These are phyloP conservation scores for Suillus tomentosus DNA, from an alignment of 768 basidiomycete genomes.

Conservation along the genomic window DNA sequence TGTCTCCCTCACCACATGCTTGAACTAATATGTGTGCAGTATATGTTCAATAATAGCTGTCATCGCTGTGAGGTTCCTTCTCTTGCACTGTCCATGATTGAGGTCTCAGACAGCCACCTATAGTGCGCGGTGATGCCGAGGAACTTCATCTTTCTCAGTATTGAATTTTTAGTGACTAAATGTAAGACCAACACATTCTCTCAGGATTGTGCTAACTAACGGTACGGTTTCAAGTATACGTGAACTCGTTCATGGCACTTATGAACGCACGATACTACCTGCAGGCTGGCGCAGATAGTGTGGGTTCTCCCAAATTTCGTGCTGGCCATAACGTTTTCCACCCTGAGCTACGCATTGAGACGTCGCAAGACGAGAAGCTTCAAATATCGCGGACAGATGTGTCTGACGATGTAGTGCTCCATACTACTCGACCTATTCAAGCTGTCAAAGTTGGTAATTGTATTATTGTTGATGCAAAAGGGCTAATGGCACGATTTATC, in stretches of 20 bases:
- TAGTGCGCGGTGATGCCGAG: neutral
- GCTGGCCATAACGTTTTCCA: neutral
- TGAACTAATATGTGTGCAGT: neutral
- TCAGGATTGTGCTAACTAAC: neutral
- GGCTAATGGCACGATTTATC: neutral
- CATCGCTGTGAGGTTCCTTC: neutral
- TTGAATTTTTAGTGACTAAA: neutral
- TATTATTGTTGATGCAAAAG: neutral
- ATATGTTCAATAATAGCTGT: neutral
- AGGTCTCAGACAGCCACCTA: neutral
- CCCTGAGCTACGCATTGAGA: neutral
- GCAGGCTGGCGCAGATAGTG: neutral
- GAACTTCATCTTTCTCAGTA: neutral
- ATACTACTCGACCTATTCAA: neutral
- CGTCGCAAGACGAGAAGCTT: neutral
- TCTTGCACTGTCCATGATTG: neutral
- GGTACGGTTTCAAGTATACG: neutral
- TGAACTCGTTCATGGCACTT: neutral
- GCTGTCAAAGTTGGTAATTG: neutral
- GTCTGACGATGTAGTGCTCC: neutral
- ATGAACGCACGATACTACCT: neutral
- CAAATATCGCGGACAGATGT: neutral
- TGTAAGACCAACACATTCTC: neutral
- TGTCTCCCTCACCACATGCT: neutral
- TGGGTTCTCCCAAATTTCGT: neutral